These are phyloP conservation scores for Phallus indusiatus DNA, from an alignment of 768 basidiomycete species.

Conservation along the genomic window DNA sequence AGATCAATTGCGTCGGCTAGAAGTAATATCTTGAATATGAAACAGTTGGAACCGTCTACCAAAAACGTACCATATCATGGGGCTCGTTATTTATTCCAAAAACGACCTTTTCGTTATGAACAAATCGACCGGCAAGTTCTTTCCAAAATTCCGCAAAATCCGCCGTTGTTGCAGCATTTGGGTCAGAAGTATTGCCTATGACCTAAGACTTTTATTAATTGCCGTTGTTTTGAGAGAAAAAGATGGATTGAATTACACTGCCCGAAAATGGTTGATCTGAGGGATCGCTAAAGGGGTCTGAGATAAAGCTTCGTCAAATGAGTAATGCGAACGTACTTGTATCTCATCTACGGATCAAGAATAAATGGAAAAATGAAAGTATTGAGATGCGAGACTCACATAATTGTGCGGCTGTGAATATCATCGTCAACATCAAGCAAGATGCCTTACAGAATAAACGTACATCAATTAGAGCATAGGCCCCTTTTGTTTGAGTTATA, in stretches of 20 bases:
- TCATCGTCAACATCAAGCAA: neutral
- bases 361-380: neutral
- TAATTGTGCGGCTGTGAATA: slow-evolving; percentile 31
- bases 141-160: slow-evolving; percentile 1
- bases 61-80: slow-evolving; percentile 30
- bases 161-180: slow-evolving; percentile 34
- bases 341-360: slow-evolving; percentile 26
- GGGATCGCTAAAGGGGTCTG: slow-evolving; percentile 25
- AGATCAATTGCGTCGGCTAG: slow-evolving; percentile 32
- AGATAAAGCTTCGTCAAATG: neutral
- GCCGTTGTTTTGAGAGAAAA: neutral
- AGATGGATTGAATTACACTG: slow-evolving; percentile 25
- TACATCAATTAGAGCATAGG: slow-evolving; percentile 32
- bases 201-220: slow-evolving; percentile 21
- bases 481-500: slow-evolving; percentile 32
- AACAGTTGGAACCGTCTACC: neutral
- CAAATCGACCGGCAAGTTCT: slow-evolving; percentile 22
- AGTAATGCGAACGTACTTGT: slow-evolving; percentile 26
- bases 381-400: neutral
- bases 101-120: slow-evolving; percentile 24
- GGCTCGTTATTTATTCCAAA: slow-evolving; percentile 42
- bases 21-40: neutral
- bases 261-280: slow-evolving; percentile 34
- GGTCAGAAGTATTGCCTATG: slow-evolving; percentile 35
- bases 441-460: neutral